Evolutionary conservation across 805 yeast genomes (phyloP), one percentile per base, ranked within the genome.

Genomic region (Candida chauliodis): DNA sequence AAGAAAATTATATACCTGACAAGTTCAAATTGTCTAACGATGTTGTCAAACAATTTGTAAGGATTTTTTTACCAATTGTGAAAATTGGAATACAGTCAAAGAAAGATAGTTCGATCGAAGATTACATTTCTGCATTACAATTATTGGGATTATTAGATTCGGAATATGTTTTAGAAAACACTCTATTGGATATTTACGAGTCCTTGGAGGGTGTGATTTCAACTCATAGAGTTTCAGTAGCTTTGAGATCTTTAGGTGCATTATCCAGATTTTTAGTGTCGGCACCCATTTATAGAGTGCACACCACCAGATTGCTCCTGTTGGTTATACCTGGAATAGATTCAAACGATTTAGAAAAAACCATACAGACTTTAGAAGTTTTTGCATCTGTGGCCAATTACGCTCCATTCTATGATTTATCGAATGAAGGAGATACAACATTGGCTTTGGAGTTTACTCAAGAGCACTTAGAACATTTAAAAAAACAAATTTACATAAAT

Each of bases 281-380:
- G 5, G 69, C 76, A 2, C 82, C 82, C 1, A 58, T 78, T 2
- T 87, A 75, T 53, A 66, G 96, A 30, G 79, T 86, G 9, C 99
- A 93, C 51, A 63, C 88, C 9, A 78, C 95, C 0, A 76, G 95
- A 38, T 65, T 93, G 11, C 55, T 90, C 27, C 75, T 80, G 19
- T 69, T 87, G 57, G 64, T 81, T 2, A 56, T 89, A 6, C 85
- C 89, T 0, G 96, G 93, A 21, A 79, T 93, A 20, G 98, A 93
- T 55, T 76, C 90, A 0, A 93, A 90, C 55, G 99, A 93, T 58
- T 70, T 88, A 34, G 71, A 69, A 10, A 77, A 90, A 53, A 81
- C 96, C 0, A 69, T 79, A 11, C 73, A 78, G 36, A 75, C 95
- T 0, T 61, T 90, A 28, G 75, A 80, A 41, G 72, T 84, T 14